A percentile compares a stretch with the other conserved stretches of the same genome.
Evolutionary conservation across 371 early-diverging fungal genomes (phyloP).

Genomic region (Saksenaea oblongispora): DNA sequence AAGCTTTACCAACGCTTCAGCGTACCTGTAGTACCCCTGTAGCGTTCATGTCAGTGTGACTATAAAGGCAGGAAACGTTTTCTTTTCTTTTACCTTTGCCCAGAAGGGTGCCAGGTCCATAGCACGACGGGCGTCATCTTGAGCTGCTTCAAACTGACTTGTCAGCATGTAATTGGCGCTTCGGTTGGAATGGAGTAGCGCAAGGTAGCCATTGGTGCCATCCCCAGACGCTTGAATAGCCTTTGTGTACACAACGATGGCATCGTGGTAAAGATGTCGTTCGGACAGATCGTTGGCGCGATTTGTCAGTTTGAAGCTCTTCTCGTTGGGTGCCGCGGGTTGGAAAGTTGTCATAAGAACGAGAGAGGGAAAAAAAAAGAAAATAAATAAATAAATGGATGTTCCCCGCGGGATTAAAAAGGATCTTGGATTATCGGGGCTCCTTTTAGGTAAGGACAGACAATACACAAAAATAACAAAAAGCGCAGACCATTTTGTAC

Average conservation of each 20-base stretch:
- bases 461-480: background rate
- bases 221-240: conserved; percentile 45
- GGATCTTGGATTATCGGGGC: background rate
- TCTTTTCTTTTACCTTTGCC: conserved; percentile 83
- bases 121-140: conserved; percentile 62
- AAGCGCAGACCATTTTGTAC: background rate
- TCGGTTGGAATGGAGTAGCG: conserved; percentile 71
- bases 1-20: conserved; percentile 65
- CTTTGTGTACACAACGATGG: conserved; percentile 66
- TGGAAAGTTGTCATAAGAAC: background rate
- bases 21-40: conserved; percentile 75
- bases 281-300: conserved; percentile 66
- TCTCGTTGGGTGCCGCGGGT: conserved; percentile 45
- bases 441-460: background rate
- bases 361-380: background rate
- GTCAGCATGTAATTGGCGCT: conserved; percentile 57
- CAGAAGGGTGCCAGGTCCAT: conserved; percentile 66
- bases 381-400: background rate
- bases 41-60: too few species aligned
- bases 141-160: conserved; percentile 57
- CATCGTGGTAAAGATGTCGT: conserved; percentile 52
- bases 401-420: background rate
- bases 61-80: too few species aligned
- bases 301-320: conserved; percentile 34
- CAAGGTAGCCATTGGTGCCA: conserved; percentile 40